Base-by-base conservation (phyloP, 192 early-diverging fungal species). In the Podila verticillata region DNA sequence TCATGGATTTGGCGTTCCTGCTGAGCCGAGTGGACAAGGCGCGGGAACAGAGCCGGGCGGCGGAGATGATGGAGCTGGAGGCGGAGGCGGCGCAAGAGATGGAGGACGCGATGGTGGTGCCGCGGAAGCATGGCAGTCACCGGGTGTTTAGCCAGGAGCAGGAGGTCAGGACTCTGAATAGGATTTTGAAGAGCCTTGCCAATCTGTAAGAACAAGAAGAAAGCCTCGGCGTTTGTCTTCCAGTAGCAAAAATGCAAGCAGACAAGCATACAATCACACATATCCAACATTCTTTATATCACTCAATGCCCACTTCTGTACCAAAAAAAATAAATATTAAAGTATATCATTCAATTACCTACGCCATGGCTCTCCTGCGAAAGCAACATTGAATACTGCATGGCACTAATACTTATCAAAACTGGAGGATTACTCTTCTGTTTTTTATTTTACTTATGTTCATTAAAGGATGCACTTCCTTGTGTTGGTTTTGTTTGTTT, bases 1-100 rank as follows among this genome's bases (percentile, higher is more conserved):
- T 80, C 15, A 80, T 80, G 77, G 77, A 80, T 31, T 36, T 80
- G 59, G 77, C 70, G 1, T 80, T 44, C 48, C 39, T 80, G 60
- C 57, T 80, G 31, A 63, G 70, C 36, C 51, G 64, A n/a, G 70
- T 20, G 10, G 36, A 24, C 29, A 20, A 59, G 13, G 67, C 30
- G 17, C 15, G 39, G 2, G 20, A 48, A 49, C 36, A 31, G 15
- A 65, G 9, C 5, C 7, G 0, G 1, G 64, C 62, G n/a, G 39
- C 19, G 28, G 62, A 44, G 19, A 51, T 57, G 66, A 61, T 58
- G 15, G 66, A 29, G 57, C 20, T 24, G 47, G 57, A 58, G 34
- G 20, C 6, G 39, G 32, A 63, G 48, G 24, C 3, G 48, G 31
- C 24, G 59, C 47, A 17, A 2, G 29, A 48, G 29, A 20, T 54